A percentile compares a stretch with the other conserved stretches of the same genome.
phyloP scores from a whole-genome alignment of 2,329 filamentous ascomycete species.

The Metarhizium rileyi region DNA sequence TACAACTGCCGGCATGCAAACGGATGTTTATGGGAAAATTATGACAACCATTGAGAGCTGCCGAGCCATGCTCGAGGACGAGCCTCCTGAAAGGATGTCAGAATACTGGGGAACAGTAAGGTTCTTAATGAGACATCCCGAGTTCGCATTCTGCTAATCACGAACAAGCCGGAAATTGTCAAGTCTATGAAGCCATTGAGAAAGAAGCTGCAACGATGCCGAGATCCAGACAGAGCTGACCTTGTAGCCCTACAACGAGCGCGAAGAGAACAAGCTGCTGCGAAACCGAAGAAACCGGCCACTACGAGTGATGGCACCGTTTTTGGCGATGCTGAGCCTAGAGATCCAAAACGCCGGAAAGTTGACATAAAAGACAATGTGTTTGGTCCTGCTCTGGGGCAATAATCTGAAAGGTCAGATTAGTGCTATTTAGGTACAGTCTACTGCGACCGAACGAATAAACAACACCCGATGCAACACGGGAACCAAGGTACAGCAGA shows the following conservation, averaged over 20 bases:
- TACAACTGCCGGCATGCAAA: slow-evolving; percentile 12
- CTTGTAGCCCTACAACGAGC: slow-evolving; percentile 59
- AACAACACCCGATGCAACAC: no score
- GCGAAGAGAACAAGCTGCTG: slow-evolving; percentile 44
- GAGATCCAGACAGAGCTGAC: slow-evolving; percentile 65
- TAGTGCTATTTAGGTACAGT: not conserved
- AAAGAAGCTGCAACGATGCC: slow-evolving; percentile 62
- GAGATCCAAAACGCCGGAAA: slow-evolving; percentile 37
- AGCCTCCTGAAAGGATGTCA: slow-evolving; percentile 45
- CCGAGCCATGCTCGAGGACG: slow-evolving; percentile 43
- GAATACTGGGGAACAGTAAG: slow-evolving; percentile 45
- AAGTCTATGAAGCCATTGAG: slow-evolving; percentile 46
- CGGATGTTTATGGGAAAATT: slow-evolving; percentile 35
- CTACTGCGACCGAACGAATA: no score
- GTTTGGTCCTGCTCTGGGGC: slow-evolving; percentile 35
- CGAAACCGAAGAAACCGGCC: slow-evolving; percentile 33
- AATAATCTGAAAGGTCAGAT: not conserved
- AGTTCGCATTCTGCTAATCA: not conserved
- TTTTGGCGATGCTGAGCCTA: slow-evolving; percentile 31
- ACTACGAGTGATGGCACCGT: slow-evolving; percentile 32
- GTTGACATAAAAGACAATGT: slow-evolving; percentile 32
- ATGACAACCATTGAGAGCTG: slow-evolving; percentile 40
- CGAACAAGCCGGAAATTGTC: slow-evolving; percentile 30
- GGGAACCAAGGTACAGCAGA: no score
- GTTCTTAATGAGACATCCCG: not conserved